These are phyloP conservation scores for Calocybe indica DNA, from an alignment of 768 basidiomycete genomes.

Conservation along the genomic window DNA sequence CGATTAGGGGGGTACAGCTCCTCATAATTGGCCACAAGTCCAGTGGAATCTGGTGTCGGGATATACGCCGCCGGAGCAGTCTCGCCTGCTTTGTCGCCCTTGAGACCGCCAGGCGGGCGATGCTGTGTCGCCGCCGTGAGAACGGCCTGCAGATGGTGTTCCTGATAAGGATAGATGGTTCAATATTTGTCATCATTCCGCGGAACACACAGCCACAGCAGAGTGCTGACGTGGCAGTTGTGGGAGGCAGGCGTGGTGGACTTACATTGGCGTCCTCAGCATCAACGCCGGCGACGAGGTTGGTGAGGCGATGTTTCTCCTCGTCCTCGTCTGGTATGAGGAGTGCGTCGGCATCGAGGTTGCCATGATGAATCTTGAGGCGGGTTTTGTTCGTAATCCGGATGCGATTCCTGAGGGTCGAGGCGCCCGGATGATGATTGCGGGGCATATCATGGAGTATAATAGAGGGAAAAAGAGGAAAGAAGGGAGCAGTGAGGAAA, in stretches of 20 bases:
- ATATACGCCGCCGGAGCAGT: slow-evolving; percentile 62
- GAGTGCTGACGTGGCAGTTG: slow-evolving; percentile 32
- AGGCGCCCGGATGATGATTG: slow-evolving; percentile 68
- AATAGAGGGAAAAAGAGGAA: slow-evolving; percentile 28
- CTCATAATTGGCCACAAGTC: slow-evolving; percentile 71
- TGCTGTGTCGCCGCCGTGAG: slow-evolving; percentile 35
- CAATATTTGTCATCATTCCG: slow-evolving; percentile 44
- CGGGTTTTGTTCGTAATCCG: slow-evolving; percentile 91
- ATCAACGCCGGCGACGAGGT: slow-evolving; percentile 79
- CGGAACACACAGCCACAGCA: slow-evolving; percentile 45
- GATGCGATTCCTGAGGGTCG: slow-evolving; percentile 80
- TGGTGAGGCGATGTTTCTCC: slow-evolving; percentile 73
- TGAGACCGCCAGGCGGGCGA: slow-evolving; percentile 23
- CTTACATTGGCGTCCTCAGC: slow-evolving; percentile 93
- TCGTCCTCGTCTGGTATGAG: slow-evolving; percentile 85
- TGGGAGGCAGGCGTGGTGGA: slow-evolving; percentile 26
- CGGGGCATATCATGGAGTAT: slow-evolving; percentile 84
- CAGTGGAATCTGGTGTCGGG: slow-evolving; percentile 88
- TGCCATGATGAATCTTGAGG: slow-evolving; percentile 77
- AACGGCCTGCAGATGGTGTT: slow-evolving; percentile 49
- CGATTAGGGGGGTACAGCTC: slow-evolving; percentile 62
- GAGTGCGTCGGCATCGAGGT: slow-evolving; percentile 73
- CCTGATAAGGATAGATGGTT: slow-evolving; percentile 34
- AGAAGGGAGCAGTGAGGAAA: slow-evolving; percentile 23
- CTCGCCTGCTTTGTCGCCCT: slow-evolving; percentile 26